Evolutionary conservation across 164 flowering plant genomes (phyloP).

Genomic region (Stephania yunnanensis): DNA sequence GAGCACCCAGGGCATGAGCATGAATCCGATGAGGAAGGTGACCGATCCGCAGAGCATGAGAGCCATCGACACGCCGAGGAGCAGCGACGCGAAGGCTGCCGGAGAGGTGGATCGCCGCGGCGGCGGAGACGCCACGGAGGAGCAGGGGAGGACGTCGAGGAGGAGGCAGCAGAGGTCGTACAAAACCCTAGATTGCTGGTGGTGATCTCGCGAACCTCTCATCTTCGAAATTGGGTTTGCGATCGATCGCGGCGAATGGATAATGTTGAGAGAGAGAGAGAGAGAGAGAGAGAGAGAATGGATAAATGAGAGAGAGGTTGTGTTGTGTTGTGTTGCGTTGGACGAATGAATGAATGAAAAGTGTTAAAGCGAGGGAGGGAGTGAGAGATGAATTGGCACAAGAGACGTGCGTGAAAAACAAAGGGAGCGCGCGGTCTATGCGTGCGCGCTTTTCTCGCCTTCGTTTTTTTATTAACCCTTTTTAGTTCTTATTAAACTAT

Average conservation of each 20-base stretch:
- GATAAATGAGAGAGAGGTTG: not conserved
- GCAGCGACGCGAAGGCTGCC: constrained; percentile 72
- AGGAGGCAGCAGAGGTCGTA: constrained; percentile 70
- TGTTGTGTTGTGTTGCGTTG: not conserved
- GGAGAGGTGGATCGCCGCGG: constrained; percentile 31
- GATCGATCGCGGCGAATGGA: not conserved
- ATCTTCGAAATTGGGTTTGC: constrained; percentile 19
- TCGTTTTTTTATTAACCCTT: no score
- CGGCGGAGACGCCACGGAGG: constrained; percentile 21
- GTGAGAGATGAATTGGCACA: no score
- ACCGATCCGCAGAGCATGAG: constrained; percentile 93
- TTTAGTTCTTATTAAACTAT: no score
- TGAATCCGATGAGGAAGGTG: constrained; percentile 79
- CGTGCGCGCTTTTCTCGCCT: no score
- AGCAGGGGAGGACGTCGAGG: constrained; percentile 49
- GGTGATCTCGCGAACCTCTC: constrained; percentile 37
- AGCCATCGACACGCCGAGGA: constrained; percentile 70
- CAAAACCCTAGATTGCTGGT: constrained; percentile 47
- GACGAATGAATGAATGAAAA: no score
- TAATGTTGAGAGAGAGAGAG: not conserved
- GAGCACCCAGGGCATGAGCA: constrained; percentile 95
- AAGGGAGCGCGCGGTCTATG: no score
- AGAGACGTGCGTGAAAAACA: no score
- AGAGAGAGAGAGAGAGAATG: not conserved
- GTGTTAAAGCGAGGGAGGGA: no score